These are phyloP conservation scores for Angophora floribunda DNA, from an alignment of 345 rosid genomes.

Conservation along the genomic window DNA sequence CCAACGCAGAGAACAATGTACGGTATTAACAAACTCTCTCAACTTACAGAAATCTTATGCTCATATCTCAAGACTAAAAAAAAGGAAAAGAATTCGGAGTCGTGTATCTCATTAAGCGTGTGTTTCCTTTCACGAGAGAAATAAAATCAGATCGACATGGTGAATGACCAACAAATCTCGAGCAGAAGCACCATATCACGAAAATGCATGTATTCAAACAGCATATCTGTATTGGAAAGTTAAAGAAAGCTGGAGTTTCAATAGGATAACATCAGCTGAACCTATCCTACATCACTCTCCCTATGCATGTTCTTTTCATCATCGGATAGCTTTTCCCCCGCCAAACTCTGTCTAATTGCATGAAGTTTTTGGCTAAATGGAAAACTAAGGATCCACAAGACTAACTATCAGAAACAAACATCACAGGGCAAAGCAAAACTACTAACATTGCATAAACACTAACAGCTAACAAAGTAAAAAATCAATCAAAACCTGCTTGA, in stretches of 20 bases:
- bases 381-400: not conserved
- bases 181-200: not conserved
- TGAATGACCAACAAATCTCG: not conserved
- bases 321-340: not conserved
- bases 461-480: not conserved
- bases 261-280: not conserved
- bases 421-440: not conserved
- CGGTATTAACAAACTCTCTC: not conserved
- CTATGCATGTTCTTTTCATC: not conserved
- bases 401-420: not conserved
- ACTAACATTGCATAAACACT: not conserved
- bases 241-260: not conserved
- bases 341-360: not conserved
- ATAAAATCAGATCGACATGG: not conserved
- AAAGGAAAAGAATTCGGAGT: not conserved
- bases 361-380: too few species aligned
- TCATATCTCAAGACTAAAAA: not conserved
- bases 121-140: not conserved
- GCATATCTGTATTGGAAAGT: not conserved
- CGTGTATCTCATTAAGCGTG: not conserved
- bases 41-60: not conserved
- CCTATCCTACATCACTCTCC: not conserved
- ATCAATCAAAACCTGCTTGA: constrained; percentile 58
- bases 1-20: not conserved
- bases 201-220: not conserved